A percentile compares a stretch with the other conserved stretches of the same genome.
Conservation (phyloP, 805 yeast genomes). For the Myxozyma monticola region DNA sequence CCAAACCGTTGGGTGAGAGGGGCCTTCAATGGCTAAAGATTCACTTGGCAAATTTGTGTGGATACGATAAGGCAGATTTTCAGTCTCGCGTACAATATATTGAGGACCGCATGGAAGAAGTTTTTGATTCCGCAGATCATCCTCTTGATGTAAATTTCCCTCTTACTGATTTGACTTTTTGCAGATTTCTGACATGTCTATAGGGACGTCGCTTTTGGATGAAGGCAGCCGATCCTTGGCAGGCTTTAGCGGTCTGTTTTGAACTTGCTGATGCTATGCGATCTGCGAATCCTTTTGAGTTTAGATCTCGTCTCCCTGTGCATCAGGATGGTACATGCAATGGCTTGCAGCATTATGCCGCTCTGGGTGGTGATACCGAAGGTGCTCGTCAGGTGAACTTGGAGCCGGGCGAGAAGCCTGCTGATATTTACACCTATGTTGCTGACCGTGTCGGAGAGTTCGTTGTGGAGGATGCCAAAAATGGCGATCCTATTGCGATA, state of each 20-base stretch:
- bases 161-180: too few relatives aligned
- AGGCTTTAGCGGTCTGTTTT: slow-evolving; percentile 55
- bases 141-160: slow-evolving; percentile 42
- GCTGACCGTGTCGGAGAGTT: slow-evolving; percentile 49
- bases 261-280: slow-evolving; percentile 53
- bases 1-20: slow-evolving; percentile 50
- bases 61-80: slow-evolving; percentile 56
- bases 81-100: slow-evolving; percentile 52
- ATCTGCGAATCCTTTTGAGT: slow-evolving; percentile 51
- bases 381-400: slow-evolving; percentile 65
- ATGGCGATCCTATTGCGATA: slow-evolving; percentile 37
- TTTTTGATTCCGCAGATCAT: slow-evolving; percentile 48
- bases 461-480: slow-evolving; percentile 50
- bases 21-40: slow-evolving; percentile 64
- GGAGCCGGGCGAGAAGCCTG: slow-evolving; percentile 56
- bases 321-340: slow-evolving; percentile 72
- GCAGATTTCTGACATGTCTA: too few relatives aligned
- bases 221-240: slow-evolving; percentile 63
- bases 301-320: slow-evolving; percentile 54
- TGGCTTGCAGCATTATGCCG: slow-evolving; percentile 70
- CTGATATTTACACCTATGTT: slow-evolving; percentile 61
- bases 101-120: slow-evolving; percentile 48
- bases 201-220: slow-evolving; percentile 55
- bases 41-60: slow-evolving; percentile 61
- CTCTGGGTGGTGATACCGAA: slow-evolving; percentile 66